Conservation (phyloP, 495 filamentous ascomycete species). For the Penicillium cosmopolitanum region DNA sequence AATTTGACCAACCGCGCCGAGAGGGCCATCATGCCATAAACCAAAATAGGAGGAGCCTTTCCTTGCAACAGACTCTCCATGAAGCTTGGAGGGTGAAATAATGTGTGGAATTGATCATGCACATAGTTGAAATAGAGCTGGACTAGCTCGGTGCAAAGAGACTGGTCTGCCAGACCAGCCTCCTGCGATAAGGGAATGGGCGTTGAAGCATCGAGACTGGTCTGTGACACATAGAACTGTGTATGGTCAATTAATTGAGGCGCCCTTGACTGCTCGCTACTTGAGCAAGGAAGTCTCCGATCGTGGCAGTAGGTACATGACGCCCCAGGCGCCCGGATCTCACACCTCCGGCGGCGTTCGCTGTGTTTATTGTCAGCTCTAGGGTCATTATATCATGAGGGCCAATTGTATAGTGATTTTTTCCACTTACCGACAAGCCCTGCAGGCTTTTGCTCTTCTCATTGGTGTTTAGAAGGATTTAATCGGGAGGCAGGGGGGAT, state of each 20-base stretch:
- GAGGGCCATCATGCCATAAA: slow-evolving; percentile 37
- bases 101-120: slow-evolving; percentile 44
- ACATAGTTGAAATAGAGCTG: slow-evolving; percentile 43
- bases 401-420: neutral
- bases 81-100: slow-evolving; percentile 42
- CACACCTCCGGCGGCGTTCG: slow-evolving; percentile 20
- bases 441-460: slow-evolving; percentile 27
- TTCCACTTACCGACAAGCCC: slow-evolving; percentile 18
- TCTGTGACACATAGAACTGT: neutral
- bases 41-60: slow-evolving; percentile 22
- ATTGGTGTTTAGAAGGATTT: slow-evolving; percentile 6
- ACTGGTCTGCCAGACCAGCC: slow-evolving; percentile 16
- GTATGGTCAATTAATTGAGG: neutral
- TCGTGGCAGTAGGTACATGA: slow-evolving; percentile 19
- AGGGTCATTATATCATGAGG: neutral
- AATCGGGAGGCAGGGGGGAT: neutral
- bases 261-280: neutral
- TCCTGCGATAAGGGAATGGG: neutral
- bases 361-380: slow-evolving; percentile 3
- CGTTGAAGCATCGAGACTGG: neutral
- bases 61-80: slow-evolving; percentile 26
- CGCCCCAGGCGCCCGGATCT: slow-evolving; percentile 15
- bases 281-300: slow-evolving; percentile 10
- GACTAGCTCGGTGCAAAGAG: slow-evolving; percentile 35
- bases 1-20: slow-evolving; percentile 28